Conservation (phyloP, 1,284 basidiomycete genomes). For the Irpex rosettiformis region DNA sequence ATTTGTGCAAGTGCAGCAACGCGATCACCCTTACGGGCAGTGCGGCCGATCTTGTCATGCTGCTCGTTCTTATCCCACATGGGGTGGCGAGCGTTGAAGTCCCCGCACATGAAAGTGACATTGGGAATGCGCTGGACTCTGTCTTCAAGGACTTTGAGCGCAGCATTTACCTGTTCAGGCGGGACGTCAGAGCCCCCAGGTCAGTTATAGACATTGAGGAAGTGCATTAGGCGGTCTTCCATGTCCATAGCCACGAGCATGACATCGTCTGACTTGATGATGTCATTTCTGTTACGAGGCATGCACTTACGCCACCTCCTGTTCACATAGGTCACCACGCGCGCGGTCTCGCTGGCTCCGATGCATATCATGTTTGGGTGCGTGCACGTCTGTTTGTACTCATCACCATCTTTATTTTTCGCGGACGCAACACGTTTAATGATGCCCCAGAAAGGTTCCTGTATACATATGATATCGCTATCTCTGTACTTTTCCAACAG, state of each 20-base stretch:
- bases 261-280: constrained; percentile 1
- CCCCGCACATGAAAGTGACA: constrained; percentile 5
- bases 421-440: constrained; percentile 4
- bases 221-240: not conserved
- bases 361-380: constrained; percentile 2
- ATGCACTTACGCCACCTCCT: not conserved
- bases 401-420: not conserved
- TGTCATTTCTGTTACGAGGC: not conserved
- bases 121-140: not conserved
- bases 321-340: constrained; percentile 1
- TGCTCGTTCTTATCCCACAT: not conserved
- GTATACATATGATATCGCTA: not conserved
- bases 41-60: not conserved
- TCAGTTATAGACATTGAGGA: constrained; percentile 12
- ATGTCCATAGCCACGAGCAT: not conserved
- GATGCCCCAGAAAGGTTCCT: not conserved
- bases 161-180: not conserved
- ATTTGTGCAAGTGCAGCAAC: not conserved
- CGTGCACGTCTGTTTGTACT: not conserved
- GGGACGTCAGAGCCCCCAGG: not conserved
- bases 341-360: not conserved
- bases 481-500: not conserved
- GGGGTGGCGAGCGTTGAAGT: constrained; percentile 10
- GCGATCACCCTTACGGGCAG: not conserved
- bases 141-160: not conserved